Percentiles rank a stretch among this genome's conserved stretches.
These are phyloP conservation scores for Hydnum rufescens DNA, from an alignment of 768 basidiomycete genomes.

Conservation along the genomic window DNA sequence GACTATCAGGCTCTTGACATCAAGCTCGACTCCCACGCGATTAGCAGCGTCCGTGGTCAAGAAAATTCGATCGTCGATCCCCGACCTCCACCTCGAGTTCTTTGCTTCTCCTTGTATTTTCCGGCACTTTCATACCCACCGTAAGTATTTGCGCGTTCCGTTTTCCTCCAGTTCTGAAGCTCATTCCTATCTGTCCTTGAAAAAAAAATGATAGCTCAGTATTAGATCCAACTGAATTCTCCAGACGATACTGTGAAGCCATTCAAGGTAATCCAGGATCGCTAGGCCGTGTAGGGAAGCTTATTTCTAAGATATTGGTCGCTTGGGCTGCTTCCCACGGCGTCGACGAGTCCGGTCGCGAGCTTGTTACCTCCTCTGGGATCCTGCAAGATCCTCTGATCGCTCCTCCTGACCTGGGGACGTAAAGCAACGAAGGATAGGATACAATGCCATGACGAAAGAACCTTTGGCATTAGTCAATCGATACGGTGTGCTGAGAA, in stretches of 20 bases:
- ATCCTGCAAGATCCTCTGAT: constrained; percentile 1
- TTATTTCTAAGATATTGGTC: constrained; percentile 62
- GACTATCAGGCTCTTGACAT: too few relatives aligned
- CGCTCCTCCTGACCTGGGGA: too few relatives aligned
- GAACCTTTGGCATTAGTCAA: constrained; percentile 70
- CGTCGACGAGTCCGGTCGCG: constrained; percentile 54
- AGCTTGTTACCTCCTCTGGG: constrained; percentile 16
- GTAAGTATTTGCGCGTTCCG: too few relatives aligned
- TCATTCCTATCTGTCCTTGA: too few relatives aligned
- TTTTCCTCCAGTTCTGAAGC: too few relatives aligned
- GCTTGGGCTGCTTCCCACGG: constrained; percentile 85
- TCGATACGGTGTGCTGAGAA: constrained; percentile 52
- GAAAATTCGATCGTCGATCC: too few relatives aligned
- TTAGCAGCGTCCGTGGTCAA: too few relatives aligned
- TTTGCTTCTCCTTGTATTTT: constrained; percentile 76
- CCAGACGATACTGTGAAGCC: constrained; percentile 30
- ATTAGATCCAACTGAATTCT: constrained; percentile 62
- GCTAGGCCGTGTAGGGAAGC: constrained; percentile 51
- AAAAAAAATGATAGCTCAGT: too few relatives aligned
- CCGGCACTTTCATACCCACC: constrained; percentile 62
- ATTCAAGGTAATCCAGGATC: constrained; percentile 26
- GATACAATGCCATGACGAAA: constrained; percentile 45
- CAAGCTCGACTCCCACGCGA: too few relatives aligned
- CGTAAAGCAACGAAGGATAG: constrained; percentile 29
- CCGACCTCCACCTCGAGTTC: constrained; percentile 55